Evolutionary conservation across 83 land plant species (phyloP), one percentile per base, ranked within the genome.

Genomic region (Larix sibirica): DNA sequence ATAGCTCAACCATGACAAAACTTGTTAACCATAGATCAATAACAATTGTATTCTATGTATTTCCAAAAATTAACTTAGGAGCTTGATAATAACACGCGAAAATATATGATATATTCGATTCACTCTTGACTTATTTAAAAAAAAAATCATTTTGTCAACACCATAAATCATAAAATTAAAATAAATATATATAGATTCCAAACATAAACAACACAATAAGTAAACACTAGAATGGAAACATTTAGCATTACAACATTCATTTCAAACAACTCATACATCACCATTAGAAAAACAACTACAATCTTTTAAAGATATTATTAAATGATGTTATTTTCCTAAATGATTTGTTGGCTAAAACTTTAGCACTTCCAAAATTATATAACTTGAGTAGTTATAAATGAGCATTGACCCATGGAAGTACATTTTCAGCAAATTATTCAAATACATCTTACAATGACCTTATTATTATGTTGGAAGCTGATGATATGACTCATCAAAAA

Each of bases 311-410:
- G 58, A 42, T 33, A 36, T 44, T 73, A 40, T 14, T 17, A 84
- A 5, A 60, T n/a, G 36, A 62, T 77, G 26, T 14, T 64, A 47
- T 54, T 42, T 7, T 60, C 80, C 17, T 31, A 20, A 59, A 8
- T 20, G 56, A 59, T 23, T 20, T 64, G 70, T 89, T 40, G 83
- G 89, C 93, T 91, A 91, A 79, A 60, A 91, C 89, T 91, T 91
- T 91, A 38, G 91, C 93, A 87, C 93, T 91, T 81, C 93, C 93
- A 85, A 91, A 91, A 42, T 91, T 91, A 69, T 91, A 91, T 20
- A 91, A 58, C 71, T 91, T 91, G 28, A 91, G 79, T 78, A 89
- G 90, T 83, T 91, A 91, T 38, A 91, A 87, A 80, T 91, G 93
- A 28, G 93, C 91, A 81, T 91, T 91, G 23, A 91, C 94, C 94